Conservation (phyloP, 2,329 filamentous ascomycete genomes). For the Fusarium brachygibbosum region DNA sequence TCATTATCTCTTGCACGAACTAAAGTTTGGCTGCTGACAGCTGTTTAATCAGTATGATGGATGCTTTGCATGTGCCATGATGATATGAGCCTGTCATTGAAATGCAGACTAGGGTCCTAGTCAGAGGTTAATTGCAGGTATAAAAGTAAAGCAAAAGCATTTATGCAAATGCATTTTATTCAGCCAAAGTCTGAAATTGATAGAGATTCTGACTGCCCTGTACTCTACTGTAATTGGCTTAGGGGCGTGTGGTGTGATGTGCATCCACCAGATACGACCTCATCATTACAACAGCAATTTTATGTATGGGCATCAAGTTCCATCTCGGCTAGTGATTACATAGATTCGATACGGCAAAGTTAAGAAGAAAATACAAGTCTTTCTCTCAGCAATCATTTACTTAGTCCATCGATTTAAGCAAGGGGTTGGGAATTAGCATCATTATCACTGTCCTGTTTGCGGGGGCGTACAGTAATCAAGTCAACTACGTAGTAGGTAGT, state of each 20-base stretch:
- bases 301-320: background rate
- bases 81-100: slow-evolving; percentile 3
- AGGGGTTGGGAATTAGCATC: slow-evolving; percentile 11
- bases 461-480: slow-evolving; percentile 3
- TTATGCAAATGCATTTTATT: slow-evolving; percentile 16
- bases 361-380: slow-evolving; percentile 6
- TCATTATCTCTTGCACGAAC: background rate
- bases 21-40: slow-evolving; percentile 10
- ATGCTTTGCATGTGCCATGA: slow-evolving; percentile 1
- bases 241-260: slow-evolving; percentile 6
- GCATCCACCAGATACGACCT: slow-evolving; percentile 26
- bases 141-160: slow-evolving; percentile 9
- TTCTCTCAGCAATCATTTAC: background rate
- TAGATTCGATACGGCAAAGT: slow-evolving; percentile 18
- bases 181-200: slow-evolving; percentile 21
- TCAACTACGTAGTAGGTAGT: slow-evolving; percentile 3
- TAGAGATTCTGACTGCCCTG: background rate
- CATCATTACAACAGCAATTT: slow-evolving; percentile 8
- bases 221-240: background rate
- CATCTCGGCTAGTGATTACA: slow-evolving; percentile 33
- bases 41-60: background rate
- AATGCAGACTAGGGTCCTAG: slow-evolving; percentile 18
- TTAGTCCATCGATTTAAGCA: slow-evolving; percentile 2
- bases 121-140: slow-evolving; percentile 24
- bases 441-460: slow-evolving; percentile 18